These are phyloP conservation scores for Ganoderma multipileum DNA, from an alignment of 1,284 basidiomycete species.

Conservation along the genomic window DNA sequence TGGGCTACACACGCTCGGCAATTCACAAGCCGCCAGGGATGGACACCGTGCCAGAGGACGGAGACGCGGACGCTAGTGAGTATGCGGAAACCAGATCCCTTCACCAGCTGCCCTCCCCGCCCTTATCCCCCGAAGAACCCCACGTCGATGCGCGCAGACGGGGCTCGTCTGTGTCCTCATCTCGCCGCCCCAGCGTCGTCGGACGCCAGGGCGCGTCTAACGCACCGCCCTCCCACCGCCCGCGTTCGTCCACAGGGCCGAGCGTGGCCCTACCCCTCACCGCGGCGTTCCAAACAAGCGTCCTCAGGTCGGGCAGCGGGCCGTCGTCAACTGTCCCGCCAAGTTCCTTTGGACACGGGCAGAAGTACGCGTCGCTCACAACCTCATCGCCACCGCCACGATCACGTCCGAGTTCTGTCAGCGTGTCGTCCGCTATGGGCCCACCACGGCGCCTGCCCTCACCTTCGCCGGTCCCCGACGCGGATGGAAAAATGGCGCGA, in stretches of 20 bases:
- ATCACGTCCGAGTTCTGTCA: constrained; percentile 30
- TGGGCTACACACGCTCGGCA: constrained; percentile 19
- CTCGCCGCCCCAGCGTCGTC: constrained; percentile 34
- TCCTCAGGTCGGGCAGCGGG: constrained; percentile 28
- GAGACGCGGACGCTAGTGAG: constrained; percentile 17
- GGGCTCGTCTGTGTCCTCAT: constrained; percentile 14
- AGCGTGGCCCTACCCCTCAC: constrained; percentile 33
- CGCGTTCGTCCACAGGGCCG: constrained; percentile 35
- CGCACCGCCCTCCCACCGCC: constrained; percentile 32
- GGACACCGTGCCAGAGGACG: constrained; percentile 37
- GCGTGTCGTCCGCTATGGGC: constrained; percentile 15
- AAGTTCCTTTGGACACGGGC: constrained; percentile 18
- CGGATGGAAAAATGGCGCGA: constrained; percentile 13
- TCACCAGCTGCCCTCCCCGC: constrained; percentile 40
- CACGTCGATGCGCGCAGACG: constrained; percentile 19
- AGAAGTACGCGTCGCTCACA: constrained; percentile 30
- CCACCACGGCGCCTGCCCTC: constrained; percentile 19
- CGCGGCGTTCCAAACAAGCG: constrained; percentile 36
- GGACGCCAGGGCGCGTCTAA: constrained; percentile 30
- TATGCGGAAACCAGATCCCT: constrained; percentile 31
- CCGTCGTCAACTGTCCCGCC: constrained; percentile 7
- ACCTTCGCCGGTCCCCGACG: constrained; percentile 13
- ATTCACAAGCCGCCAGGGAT: constrained; percentile 23
- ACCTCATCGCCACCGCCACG: constrained; percentile 16
- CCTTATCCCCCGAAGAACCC: constrained; percentile 37